Evolutionary conservation across 257 asterid genomes (phyloP).

Genomic region (Gardenia jasminoides): DNA sequence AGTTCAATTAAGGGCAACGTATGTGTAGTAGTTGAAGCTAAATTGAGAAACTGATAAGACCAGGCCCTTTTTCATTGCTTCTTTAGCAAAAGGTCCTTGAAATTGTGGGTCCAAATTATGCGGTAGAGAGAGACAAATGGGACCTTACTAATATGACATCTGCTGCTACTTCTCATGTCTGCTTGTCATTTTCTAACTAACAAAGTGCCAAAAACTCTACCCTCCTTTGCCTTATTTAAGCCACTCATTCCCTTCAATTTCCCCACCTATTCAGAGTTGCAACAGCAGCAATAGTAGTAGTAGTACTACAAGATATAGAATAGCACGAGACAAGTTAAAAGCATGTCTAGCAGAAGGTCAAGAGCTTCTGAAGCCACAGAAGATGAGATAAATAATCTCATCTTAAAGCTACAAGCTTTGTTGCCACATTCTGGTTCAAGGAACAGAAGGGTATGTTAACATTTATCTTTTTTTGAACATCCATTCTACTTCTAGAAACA

Average conservation of each 20-base stretch:
- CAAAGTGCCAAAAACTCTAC: conserved; percentile 17
- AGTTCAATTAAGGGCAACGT: conserved; percentile 19
- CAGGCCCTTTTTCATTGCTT: conserved; percentile 4
- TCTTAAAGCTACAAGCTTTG: conserved; percentile 49
- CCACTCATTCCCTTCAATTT: conserved; percentile 24
- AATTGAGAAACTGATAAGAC: conserved; percentile 19
- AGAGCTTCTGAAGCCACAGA: conserved; percentile 36
- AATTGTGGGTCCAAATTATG: conserved; percentile 33
- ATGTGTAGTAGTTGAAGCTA: conserved; percentile 25
- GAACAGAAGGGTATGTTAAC: conserved; percentile 42
- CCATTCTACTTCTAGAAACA: background rate
- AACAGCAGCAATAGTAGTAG: background rate
- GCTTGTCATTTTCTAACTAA: conserved; percentile 29
- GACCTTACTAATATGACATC: conserved; percentile 27
- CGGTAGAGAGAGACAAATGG: conserved; percentile 26
- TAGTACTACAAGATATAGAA: background rate
- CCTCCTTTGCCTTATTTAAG: conserved; percentile 37
- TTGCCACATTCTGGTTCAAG: conserved; percentile 50
- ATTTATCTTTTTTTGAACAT: background rate
- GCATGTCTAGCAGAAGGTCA: conserved; percentile 52
- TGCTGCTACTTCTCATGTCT: conserved; percentile 15
- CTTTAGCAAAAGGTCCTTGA: conserved; percentile 18
- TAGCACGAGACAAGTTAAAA: background rate
- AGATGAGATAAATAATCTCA: conserved; percentile 56
- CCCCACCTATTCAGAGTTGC: conserved; percentile 13